A percentile compares a stretch with the other conserved stretches of the same genome.
phyloP scores from a whole-genome alignment of 1,139 yeast genomes.

The Chernovozyma sophiae-reginae region DNA sequence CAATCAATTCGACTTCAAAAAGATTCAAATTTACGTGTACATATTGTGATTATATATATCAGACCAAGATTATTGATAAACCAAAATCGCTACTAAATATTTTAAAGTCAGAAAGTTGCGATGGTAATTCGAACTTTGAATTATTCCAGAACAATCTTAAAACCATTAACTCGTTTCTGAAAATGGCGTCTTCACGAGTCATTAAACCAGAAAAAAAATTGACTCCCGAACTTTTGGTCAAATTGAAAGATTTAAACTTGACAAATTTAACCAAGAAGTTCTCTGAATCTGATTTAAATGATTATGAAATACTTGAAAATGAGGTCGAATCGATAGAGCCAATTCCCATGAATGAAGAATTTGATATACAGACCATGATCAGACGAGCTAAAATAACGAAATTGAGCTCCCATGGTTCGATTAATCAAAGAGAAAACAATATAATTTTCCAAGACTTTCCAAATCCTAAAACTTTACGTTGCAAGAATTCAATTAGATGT shows the following conservation, averaged over 20 bases:
- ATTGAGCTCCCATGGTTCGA: no score
- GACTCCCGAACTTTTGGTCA: constrained; percentile 11
- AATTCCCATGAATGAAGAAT: constrained; percentile 7
- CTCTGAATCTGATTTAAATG: constrained; percentile 1
- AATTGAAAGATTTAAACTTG: constrained; percentile 12
- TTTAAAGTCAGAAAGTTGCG: constrained; percentile 14
- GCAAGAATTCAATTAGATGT: constrained; percentile 26
- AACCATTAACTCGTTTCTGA: neutral
- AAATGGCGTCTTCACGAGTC: neutral
- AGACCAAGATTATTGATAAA: constrained; percentile 26
- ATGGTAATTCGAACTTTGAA: constrained; percentile 6
- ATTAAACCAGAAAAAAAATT: constrained; percentile 6
- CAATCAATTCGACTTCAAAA: constrained; percentile 18
- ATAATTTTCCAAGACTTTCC: constrained; percentile 15
- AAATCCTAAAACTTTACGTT: constrained; percentile 20
- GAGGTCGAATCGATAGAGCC: constrained; percentile 7
- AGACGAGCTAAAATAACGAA: no score
- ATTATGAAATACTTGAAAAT: constrained; percentile 2
- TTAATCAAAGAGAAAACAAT: constrained; percentile 5
- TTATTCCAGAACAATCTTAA: constrained; percentile 8
- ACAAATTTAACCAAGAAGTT: constrained; percentile 7
- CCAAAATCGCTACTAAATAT: constrained; percentile 34
- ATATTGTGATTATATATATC: constrained; percentile 26
- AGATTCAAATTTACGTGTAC: constrained; percentile 31
- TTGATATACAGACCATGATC: constrained; percentile 6